Evolutionary conservation across 2,329 filamentous ascomycete genomes (phyloP).

Genomic region (Aureobasidium sp.): DNA sequence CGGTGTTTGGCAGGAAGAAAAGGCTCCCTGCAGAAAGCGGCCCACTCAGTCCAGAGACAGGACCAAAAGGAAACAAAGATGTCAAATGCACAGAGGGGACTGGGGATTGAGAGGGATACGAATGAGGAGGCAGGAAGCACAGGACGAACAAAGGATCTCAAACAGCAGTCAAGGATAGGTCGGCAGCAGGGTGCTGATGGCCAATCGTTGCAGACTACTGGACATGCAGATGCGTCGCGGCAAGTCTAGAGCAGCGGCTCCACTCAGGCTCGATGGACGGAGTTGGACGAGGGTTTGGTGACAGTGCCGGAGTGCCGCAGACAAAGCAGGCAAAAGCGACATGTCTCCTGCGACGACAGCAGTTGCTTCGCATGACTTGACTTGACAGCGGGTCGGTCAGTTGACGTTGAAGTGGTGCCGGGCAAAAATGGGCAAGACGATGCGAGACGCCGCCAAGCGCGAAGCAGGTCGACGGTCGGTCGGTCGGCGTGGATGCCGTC

Average conservation of each 20-base stretch:
- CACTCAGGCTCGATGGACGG: neutral
- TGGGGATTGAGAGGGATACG: neutral
- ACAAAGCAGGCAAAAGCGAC: constrained; percentile 9
- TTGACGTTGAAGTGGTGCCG: constrained; percentile 10
- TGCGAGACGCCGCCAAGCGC: neutral
- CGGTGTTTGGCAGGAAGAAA: constrained; percentile 1
- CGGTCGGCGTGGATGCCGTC: neutral
- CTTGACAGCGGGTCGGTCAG: constrained; percentile 9
- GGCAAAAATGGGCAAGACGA: constrained; percentile 2
- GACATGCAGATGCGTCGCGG: constrained; percentile 3
- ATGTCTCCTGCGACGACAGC: neutral
- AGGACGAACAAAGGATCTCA: constrained; percentile 6
- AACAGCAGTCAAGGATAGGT: neutral
- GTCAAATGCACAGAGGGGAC: neutral
- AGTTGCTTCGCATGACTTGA: neutral
- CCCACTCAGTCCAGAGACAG: neutral
- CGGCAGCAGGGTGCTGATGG: neutral
- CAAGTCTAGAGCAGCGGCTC: constrained; percentile 3
- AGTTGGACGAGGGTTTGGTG: neutral
- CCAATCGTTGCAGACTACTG: constrained; percentile 6
- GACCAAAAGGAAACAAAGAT: constrained; percentile 1
- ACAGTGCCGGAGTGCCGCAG: neutral
- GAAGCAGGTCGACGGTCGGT: neutral
- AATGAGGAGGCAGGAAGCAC: constrained; percentile 7
- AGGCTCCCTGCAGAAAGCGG: constrained; percentile 3